Base-by-base conservation (phyloP, 1,284 basidiomycete genomes). In the Singerocomus rubriflavus region DNA sequence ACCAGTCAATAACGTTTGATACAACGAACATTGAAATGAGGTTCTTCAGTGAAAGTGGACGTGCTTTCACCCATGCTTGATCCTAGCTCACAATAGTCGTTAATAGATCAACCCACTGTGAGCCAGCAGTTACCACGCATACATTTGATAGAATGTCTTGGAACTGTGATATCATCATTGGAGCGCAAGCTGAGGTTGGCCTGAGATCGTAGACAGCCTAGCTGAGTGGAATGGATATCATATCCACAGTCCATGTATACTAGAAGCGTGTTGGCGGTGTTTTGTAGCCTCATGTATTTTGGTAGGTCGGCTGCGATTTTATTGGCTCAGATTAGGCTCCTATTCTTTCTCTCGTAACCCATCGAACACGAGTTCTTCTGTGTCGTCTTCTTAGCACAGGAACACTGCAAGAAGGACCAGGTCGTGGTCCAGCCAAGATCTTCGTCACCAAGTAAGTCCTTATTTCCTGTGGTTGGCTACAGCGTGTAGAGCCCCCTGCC, bases 391-490 rank as follows among this genome's bases (percentile, higher is more conserved):
- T 51, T 42, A 37, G 17, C 32, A 56, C 32, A 34, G 44, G 31
- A 57, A 56, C 25, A 51, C 35, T 29, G 36, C 44, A 34, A 37
- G 51, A 51, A 48, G 54, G 36, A 32, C 42, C 17, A 41, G 6
- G n/a, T 10, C 6, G 40, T 40, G 40, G 13, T 31, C 25, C 39
- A 33, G 34, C 38, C 12, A 25, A 26, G 54, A 56, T 57, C 44
- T n/a, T 54, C 38, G 36, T 41, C 34, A n/a, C 29, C 41, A 29
- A 16, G 33, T 45, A 58, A 55, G 55, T 44, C 26, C n/a, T n/a
- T 35, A 3, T n/a, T 32, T 43, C 34, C 5, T 37, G 29, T 25
- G 12, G 41, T 17, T 7, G 11, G n/a, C 38, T 55, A 52, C 53
- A 47, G 44, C 46, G 44, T 59, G 33, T 30, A 13, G 17, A 8